Evolutionary conservation across 1,284 basidiomycete genomes (phyloP).

Genomic region (Boletus calvinii): DNA sequence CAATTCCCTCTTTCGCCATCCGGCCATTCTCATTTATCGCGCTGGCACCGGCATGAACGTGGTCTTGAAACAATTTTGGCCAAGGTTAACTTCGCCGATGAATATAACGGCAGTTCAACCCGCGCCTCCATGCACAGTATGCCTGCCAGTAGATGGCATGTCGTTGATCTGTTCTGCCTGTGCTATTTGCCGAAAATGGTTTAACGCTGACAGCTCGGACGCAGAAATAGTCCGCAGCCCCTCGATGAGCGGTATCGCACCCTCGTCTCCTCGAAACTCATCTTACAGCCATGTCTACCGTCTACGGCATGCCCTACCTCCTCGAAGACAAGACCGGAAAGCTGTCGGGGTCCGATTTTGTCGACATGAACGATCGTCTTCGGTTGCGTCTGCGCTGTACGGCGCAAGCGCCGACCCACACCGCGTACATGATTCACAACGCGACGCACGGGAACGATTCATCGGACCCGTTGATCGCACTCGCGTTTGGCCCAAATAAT

Average conservation of each 20-base stretch:
- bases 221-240: slow-evolving; percentile 27
- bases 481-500: slow-evolving; percentile 51
- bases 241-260: neutral
- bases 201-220: slow-evolving; percentile 11
- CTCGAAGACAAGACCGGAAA: slow-evolving; percentile 60
- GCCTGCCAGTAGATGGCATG: slow-evolving; percentile 20
- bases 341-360: slow-evolving; percentile 53
- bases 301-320: slow-evolving; percentile 56
- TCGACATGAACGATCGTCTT: slow-evolving; percentile 62
- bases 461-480: slow-evolving; percentile 42
- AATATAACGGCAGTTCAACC: slow-evolving; percentile 26
- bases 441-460: slow-evolving; percentile 27
- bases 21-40: slow-evolving; percentile 13
- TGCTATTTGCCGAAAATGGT: slow-evolving; percentile 26
- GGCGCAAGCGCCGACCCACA: slow-evolving; percentile 39
- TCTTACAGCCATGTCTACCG: slow-evolving; percentile 32
- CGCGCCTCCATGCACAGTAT: slow-evolving; percentile 18
- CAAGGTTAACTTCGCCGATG: slow-evolving; percentile 17
- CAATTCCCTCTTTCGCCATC: slow-evolving; percentile 21
- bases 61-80: slow-evolving; percentile 11
- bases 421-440: slow-evolving; percentile 55
- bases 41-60: slow-evolving; percentile 12
- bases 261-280: neutral
- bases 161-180: slow-evolving; percentile 17
- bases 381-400: slow-evolving; percentile 49